phyloP scores from a whole-genome alignment of 106 monocot genomes.

The Allium fistulosum region DNA sequence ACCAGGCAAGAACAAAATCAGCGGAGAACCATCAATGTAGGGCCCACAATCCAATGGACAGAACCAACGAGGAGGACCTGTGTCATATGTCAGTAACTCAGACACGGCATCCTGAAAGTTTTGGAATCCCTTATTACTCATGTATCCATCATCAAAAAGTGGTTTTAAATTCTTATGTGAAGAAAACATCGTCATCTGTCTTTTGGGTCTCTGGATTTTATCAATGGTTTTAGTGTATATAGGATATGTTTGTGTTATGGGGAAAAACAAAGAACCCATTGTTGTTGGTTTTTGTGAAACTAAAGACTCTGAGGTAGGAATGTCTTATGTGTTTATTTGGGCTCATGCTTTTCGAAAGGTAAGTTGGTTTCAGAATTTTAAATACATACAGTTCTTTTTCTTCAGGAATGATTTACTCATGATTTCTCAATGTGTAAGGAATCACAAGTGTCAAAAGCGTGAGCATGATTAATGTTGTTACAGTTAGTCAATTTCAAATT shows the following conservation, averaged over 20 bases:
- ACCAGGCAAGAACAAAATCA: slow-evolving; percentile 14
- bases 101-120: slow-evolving; percentile 1
- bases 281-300: neutral
- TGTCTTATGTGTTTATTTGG: neutral
- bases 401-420: no score
- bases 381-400: neutral
- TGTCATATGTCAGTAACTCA: neutral
- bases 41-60: slow-evolving; percentile 11
- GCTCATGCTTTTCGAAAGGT: slow-evolving; percentile 4
- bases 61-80: slow-evolving; percentile 9
- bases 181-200: neutral
- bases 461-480: neutral
- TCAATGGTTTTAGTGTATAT: neutral
- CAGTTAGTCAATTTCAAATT: no score
- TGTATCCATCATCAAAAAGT: slow-evolving; percentile 15
- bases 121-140: neutral
- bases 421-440: neutral
- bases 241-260: neutral
- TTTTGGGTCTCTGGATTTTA: slow-evolving; percentile 4
- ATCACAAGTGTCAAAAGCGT: neutral
- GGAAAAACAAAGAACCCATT: slow-evolving; percentile 1
- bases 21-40: neutral
- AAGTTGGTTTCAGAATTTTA: neutral
- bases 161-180: neutral
- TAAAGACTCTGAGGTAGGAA: neutral